phyloP scores from a whole-genome alignment of 2,329 filamentous ascomycete genomes.

The Stemphylium beticola region DNA sequence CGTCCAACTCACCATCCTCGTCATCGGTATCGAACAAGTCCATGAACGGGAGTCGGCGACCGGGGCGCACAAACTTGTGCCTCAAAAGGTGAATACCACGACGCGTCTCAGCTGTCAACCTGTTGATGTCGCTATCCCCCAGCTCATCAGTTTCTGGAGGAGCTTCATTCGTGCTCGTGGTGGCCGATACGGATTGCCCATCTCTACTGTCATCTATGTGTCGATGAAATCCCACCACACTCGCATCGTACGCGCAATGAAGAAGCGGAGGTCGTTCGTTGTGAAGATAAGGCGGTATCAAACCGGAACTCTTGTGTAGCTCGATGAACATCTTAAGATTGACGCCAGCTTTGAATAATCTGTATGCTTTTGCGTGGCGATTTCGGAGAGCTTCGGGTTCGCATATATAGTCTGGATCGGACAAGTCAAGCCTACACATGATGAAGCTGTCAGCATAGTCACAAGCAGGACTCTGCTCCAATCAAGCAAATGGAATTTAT shows the following conservation, averaged over 20 bases:
- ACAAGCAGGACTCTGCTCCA: too few species aligned
- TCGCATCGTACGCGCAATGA: conserved; percentile 38
- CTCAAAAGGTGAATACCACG: conserved; percentile 17
- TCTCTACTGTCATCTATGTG: conserved; percentile 12
- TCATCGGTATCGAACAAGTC: conserved; percentile 4
- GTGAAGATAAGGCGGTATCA: conserved; percentile 44
- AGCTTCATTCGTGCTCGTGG: not conserved
- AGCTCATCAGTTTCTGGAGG: conserved; percentile 36
- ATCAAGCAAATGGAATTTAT: not conserved
- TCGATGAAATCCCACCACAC: conserved; percentile 54
- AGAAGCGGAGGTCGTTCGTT: conserved; percentile 33
- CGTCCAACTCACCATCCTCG: not conserved
- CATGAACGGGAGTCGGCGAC: not conserved
- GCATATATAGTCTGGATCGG: conserved; percentile 31
- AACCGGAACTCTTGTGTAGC: conserved; percentile 21
- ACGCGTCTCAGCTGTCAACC: conserved; percentile 16
- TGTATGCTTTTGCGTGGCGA: conserved; percentile 36
- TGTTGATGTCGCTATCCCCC: conserved; percentile 18
- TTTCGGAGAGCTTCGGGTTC: conserved; percentile 29
- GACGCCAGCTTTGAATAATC: conserved; percentile 34
- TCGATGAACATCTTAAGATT: conserved; percentile 37
- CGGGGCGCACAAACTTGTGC: conserved; percentile 11
- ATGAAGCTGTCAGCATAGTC: not conserved
- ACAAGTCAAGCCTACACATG: conserved; percentile 5
- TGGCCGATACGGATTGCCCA: not conserved